Percentiles rank a stretch among this genome's conserved stretches.
Conservation (phyloP, 2,329 filamentous ascomycete species). For the Sporothrix euskadiensis region DNA sequence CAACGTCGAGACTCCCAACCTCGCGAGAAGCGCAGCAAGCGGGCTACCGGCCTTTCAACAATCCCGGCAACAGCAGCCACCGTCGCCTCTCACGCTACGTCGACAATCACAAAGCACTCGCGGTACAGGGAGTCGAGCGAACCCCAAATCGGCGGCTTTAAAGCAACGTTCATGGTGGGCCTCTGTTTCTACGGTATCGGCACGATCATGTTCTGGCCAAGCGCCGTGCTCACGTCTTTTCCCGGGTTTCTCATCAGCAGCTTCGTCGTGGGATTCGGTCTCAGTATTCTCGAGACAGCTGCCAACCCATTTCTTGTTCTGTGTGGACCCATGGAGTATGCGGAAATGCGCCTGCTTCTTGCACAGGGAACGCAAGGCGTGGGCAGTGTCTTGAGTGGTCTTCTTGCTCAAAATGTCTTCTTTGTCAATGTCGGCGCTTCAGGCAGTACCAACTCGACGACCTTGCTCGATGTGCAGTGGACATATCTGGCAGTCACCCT, state of each 20-base stretch:
- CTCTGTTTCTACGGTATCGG: slow-evolving; percentile 72
- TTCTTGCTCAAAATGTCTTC: slow-evolving; percentile 73
- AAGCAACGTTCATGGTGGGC: slow-evolving; percentile 76
- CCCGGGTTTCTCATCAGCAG: slow-evolving; percentile 73
- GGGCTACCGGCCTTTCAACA: background rate
- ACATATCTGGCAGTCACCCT: slow-evolving; percentile 79
- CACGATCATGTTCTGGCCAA: slow-evolving; percentile 86
- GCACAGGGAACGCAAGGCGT: slow-evolving; percentile 77
- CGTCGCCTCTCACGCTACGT: background rate
- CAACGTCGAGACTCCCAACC: background rate
- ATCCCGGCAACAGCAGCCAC: background rate
- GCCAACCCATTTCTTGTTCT: slow-evolving; percentile 74
- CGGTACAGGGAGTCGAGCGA: slow-evolving; percentile 34
- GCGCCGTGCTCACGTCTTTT: slow-evolving; percentile 71
- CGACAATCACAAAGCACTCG: background rate
- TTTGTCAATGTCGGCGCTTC: slow-evolving; percentile 59
- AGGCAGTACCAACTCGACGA: slow-evolving; percentile 42
- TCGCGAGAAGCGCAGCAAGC: background rate
- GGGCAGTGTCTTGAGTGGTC: slow-evolving; percentile 68
- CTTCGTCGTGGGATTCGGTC: slow-evolving; percentile 74
- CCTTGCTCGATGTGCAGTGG: slow-evolving; percentile 76
- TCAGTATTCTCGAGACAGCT: slow-evolving; percentile 75
- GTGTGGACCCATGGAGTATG: slow-evolving; percentile 71
- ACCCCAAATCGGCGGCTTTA: slow-evolving; percentile 65
- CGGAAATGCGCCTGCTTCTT: slow-evolving; percentile 72